phyloP scores from a whole-genome alignment of 306 rosid genomes.

The Mimosa pudica region DNA sequence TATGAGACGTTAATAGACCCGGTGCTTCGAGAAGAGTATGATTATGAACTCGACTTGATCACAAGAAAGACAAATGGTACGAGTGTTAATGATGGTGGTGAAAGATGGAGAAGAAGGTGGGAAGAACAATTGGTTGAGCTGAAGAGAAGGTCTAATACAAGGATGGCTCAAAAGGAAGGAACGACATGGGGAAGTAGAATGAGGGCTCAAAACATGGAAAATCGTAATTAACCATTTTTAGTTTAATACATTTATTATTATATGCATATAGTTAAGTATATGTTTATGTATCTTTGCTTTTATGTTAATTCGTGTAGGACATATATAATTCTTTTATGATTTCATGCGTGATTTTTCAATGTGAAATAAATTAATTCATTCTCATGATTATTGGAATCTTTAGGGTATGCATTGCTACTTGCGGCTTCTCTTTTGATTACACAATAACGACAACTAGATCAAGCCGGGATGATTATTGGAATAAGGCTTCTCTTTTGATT shows the following conservation, averaged over 20 bases:
- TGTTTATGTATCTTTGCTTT: background rate
- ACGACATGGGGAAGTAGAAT: slow-evolving; percentile 51
- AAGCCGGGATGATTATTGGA: no score
- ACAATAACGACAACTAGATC: background rate
- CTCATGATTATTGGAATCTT: background rate
- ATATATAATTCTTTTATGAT: background rate
- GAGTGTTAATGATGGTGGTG: background rate
- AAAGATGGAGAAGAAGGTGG: slow-evolving; percentile 45
- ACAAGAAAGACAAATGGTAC: background rate
- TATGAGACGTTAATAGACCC: slow-evolving; percentile 59
- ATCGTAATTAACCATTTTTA: background rate
- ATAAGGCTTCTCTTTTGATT: no score
- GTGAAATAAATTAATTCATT: background rate
- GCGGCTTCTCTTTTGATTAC: background rate
- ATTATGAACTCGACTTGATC: slow-evolving; percentile 39
- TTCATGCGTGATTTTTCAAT: background rate
- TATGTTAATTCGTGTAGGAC: background rate
- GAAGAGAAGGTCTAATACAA: slow-evolving; percentile 45
- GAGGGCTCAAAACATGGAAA: slow-evolving; percentile 31
- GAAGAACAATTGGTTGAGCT: slow-evolving; percentile 52
- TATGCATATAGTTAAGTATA: background rate
- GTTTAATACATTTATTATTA: background rate
- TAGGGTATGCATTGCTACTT: background rate
- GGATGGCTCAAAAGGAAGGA: slow-evolving; percentile 32
- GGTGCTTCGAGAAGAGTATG: slow-evolving; percentile 51